These are phyloP conservation scores for Entomortierella parvispora DNA, from an alignment of 192 early-diverging fungal genomes.

Conservation along the genomic window DNA sequence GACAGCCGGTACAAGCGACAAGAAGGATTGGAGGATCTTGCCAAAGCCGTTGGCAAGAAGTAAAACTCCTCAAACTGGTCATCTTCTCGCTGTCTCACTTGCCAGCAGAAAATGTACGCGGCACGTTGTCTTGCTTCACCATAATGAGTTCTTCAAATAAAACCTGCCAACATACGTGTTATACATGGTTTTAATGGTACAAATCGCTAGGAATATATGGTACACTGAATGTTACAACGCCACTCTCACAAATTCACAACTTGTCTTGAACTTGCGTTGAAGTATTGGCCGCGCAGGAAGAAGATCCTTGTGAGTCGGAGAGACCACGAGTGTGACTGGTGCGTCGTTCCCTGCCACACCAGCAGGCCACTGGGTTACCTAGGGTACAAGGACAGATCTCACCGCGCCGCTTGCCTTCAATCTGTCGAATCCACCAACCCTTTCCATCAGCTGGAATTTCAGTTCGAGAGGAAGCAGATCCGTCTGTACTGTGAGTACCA, in stretches of 20 bases:
- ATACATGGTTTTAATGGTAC: too few relatives aligned
- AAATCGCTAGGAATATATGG: too few relatives aligned
- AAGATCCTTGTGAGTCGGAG: too few relatives aligned
- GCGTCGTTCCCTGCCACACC: conserved; percentile 30
- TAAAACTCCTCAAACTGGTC: too few relatives aligned
- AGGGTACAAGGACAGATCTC: conserved; percentile 35
- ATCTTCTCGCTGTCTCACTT: too few relatives aligned
- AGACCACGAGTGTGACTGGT: background rate
- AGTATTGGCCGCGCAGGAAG: background rate
- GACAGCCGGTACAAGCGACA: conserved; percentile 71
- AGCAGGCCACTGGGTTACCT: background rate
- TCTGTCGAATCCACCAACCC: conserved; percentile 46
- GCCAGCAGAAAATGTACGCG: too few relatives aligned
- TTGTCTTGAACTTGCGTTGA: too few relatives aligned
- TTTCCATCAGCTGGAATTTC: conserved; percentile 33
- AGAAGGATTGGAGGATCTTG: conserved; percentile 64
- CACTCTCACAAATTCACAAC: background rate
- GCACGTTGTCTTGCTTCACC: too few relatives aligned
- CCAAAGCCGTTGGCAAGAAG: conserved; percentile 47
- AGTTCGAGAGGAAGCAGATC: conserved; percentile 5
- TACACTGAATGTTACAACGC: background rate
- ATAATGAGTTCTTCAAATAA: too few relatives aligned
- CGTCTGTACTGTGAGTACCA: background rate
- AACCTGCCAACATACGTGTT: too few relatives aligned
- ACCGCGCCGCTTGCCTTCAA: conserved; percentile 30